These are phyloP conservation scores for Phytophthora sojae DNA, from an alignment of 352 stramenopile genomes.

Conservation along the genomic window DNA sequence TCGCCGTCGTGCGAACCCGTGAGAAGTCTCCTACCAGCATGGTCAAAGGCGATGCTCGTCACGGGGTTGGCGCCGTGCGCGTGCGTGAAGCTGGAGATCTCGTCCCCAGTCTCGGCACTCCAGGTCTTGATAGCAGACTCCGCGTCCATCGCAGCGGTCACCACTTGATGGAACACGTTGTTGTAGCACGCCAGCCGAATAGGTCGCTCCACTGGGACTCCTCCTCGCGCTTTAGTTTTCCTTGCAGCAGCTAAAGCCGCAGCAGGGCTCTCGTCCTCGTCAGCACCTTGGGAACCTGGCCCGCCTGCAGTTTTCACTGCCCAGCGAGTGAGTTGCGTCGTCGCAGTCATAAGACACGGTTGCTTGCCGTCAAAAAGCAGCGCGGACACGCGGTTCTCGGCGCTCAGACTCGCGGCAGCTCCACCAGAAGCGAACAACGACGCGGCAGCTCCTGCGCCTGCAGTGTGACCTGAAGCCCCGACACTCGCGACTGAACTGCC, in stretches of 20 bases:
- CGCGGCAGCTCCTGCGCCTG: conserved; percentile 7
- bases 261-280: conserved; percentile 51
- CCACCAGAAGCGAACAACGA: conserved; percentile 50
- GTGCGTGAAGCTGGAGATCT: conserved; percentile 83
- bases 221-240: conserved; percentile 21
- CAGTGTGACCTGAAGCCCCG: conserved; percentile 8
- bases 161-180: conserved; percentile 84
- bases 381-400: conserved; percentile 73
- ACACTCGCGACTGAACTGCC: conserved; percentile 3
- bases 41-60: conserved; percentile 87
- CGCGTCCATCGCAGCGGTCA: conserved; percentile 77
- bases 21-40: conserved; percentile 75
- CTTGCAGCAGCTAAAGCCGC: neutral
- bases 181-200: conserved; percentile 81
- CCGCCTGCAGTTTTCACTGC: conserved; percentile 59
- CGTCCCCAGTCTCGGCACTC: conserved; percentile 85
- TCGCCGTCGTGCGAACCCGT: conserved; percentile 84
- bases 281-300: conserved; percentile 45
- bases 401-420: conserved; percentile 27
- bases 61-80: conserved; percentile 73
- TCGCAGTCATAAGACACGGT: conserved; percentile 71
- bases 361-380: conserved; percentile 74
- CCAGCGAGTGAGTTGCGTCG: conserved; percentile 76
- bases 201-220: conserved; percentile 24
- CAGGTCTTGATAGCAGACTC: conserved; percentile 86